Evolutionary conservation across 139 green algal species (phyloP).

Genomic region (Desmodesmus armatus): DNA sequence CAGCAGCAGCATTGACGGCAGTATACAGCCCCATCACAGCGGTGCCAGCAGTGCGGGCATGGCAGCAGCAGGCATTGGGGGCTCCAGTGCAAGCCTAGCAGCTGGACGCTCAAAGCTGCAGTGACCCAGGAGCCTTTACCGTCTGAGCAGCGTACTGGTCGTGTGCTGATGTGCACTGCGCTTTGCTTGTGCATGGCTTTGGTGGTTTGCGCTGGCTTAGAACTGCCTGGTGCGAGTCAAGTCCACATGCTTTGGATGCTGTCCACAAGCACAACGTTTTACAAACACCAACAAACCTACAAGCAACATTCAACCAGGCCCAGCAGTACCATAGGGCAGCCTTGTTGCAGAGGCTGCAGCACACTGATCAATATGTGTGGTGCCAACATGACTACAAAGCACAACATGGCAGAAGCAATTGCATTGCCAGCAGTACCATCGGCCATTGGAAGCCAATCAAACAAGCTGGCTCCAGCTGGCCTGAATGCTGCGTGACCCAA

Average conservation of each 20-base stretch:
- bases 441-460: too few species aligned
- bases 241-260: too few species aligned
- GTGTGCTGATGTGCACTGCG: background rate
- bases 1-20: constrained; percentile 9
- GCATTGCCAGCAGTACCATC: too few species aligned
- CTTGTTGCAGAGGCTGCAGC: background rate
- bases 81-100: background rate
- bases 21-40: background rate
- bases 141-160: background rate
- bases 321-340: background rate
- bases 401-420: too few species aligned
- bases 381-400: too few species aligned
- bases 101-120: background rate
- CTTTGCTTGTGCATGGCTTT: background rate
- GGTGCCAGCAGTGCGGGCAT: background rate
- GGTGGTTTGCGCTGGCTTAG: too few species aligned
- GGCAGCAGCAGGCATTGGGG: background rate
- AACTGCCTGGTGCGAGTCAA: too few species aligned
- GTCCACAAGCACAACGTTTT: too few species aligned
- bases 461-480: too few species aligned
- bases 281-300: background rate
- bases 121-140: too few species aligned
- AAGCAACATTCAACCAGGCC: background rate
- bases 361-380: background rate
- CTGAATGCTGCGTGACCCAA: too few species aligned